Conservation (phyloP, 2,329 filamentous ascomycete species). For the Aspergillus thermomutatus region DNA sequence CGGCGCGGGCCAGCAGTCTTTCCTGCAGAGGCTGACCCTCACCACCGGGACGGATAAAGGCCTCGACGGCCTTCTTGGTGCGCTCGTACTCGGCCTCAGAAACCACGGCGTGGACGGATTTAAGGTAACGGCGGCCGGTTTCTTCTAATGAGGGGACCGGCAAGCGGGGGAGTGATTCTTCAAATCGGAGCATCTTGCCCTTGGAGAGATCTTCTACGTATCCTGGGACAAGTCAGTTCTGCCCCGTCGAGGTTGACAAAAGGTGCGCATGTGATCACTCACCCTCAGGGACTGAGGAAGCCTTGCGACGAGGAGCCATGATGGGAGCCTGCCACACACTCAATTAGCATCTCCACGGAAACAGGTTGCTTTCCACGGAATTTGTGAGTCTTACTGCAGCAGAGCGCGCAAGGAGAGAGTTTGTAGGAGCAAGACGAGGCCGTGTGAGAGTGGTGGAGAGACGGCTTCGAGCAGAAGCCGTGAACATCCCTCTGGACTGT, state of each 20-base stretch:
- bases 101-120: conserved; percentile 63
- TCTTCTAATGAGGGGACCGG: conserved; percentile 64
- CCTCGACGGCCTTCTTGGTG: conserved; percentile 76
- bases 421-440: conserved; percentile 34
- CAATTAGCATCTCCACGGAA: conserved; percentile 9
- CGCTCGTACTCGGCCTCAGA: conserved; percentile 56
- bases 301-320: conserved; percentile 42
- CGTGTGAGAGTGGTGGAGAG: conserved; percentile 39
- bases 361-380: not conserved
- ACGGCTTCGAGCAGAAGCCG: conserved; percentile 42
- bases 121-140: conserved; percentile 62
- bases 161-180: conserved; percentile 61
- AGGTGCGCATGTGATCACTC: conserved; percentile 24
- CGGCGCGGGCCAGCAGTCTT: conserved; percentile 73
- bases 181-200: conserved; percentile 63
- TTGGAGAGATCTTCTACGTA: conserved; percentile 64
- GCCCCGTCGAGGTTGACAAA: not conserved
- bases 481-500: conserved; percentile 40
- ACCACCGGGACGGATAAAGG: conserved; percentile 85
- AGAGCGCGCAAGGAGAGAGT: conserved; percentile 32
- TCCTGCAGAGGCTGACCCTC: conserved; percentile 81
- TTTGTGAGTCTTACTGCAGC: conserved; percentile 24
- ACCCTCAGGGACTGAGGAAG: conserved; percentile 47
- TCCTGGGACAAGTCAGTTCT: conserved; percentile 39
- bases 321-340: conserved; percentile 27